phyloP scores from a whole-genome alignment of 805 yeast species.

The Starmerella vaccinii region DNA sequence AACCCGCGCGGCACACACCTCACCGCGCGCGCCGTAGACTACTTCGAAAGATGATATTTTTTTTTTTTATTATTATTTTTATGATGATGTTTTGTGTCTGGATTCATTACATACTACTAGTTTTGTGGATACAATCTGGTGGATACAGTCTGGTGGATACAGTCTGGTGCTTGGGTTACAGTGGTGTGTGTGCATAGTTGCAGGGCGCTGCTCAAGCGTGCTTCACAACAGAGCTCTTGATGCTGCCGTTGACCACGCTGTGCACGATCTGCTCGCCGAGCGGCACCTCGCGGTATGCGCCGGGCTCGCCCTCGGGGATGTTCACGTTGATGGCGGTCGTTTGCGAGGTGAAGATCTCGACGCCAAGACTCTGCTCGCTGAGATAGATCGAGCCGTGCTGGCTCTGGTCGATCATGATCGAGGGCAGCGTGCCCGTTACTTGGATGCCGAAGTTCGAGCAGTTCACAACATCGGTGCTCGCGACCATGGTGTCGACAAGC shows the following conservation, averaged over 20 bases:
- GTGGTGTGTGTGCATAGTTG: no score
- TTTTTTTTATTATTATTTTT: no score
- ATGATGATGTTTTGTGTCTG: no score
- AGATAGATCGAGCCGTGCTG: slow-evolving; percentile 78
- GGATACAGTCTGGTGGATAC: background rate
- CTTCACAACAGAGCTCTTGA: slow-evolving; percentile 39
- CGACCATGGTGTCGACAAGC: slow-evolving; percentile 71
- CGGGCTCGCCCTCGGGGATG: slow-evolving; percentile 59
- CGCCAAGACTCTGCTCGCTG: slow-evolving; percentile 55
- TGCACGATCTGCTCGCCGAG: slow-evolving; percentile 90
- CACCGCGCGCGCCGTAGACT: no score
- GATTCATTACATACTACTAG: no score
- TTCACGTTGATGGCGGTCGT: slow-evolving; percentile 80
- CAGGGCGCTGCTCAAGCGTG: slow-evolving; percentile 15
- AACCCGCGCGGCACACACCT: no score
- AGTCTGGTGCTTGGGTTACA: no score
- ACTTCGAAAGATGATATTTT: no score
- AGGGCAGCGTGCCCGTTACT: slow-evolving; percentile 69
- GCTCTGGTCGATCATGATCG: slow-evolving; percentile 77
- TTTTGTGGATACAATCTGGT: no score
- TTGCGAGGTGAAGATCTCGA: slow-evolving; percentile 74
- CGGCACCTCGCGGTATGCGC: slow-evolving; percentile 66
- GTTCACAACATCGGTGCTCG: slow-evolving; percentile 82
- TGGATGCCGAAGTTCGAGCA: slow-evolving; percentile 74
- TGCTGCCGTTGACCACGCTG: slow-evolving; percentile 47